These are phyloP conservation scores for Penicillium rolfsii DNA, from an alignment of 2,329 filamentous ascomycete genomes.

Conservation along the genomic window DNA sequence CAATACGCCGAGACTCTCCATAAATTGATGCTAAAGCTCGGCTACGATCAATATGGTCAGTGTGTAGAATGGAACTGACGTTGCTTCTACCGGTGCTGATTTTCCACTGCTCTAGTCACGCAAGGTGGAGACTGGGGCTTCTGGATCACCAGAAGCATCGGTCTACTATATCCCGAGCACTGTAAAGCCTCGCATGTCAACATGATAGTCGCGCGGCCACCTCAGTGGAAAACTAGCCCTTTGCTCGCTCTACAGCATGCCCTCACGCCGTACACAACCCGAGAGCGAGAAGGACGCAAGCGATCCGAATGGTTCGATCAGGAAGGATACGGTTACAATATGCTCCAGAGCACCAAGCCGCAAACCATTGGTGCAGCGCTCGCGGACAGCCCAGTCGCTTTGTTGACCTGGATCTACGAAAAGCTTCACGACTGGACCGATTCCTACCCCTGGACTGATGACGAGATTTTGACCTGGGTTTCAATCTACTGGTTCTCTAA, in stretches of 20 bases:
- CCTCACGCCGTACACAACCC: slow-evolving; percentile 21
- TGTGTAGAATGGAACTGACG: background rate
- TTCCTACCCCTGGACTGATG: slow-evolving; percentile 71
- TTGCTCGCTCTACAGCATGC: slow-evolving; percentile 51
- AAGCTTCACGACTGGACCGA: slow-evolving; percentile 81
- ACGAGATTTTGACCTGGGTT: slow-evolving; percentile 76
- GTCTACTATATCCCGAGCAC: slow-evolving; percentile 60
- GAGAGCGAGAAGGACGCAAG: slow-evolving; percentile 23
- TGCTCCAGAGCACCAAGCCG: slow-evolving; percentile 68
- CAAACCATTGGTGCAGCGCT: slow-evolving; percentile 72
- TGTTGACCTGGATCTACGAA: slow-evolving; percentile 79
- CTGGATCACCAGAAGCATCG: slow-evolving; percentile 65
- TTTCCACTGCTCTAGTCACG: slow-evolving; percentile 32
- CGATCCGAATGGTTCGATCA: slow-evolving; percentile 25
- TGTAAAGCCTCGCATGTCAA: slow-evolving; percentile 67
- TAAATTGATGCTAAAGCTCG: slow-evolving; percentile 69
- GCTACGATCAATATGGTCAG: slow-evolving; percentile 63
- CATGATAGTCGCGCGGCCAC: slow-evolving; percentile 55
- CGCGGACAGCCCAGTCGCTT: slow-evolving; percentile 69
- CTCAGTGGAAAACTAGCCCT: slow-evolving; percentile 57
- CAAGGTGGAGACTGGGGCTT: slow-evolving; percentile 74
- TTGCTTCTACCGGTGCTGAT: background rate
- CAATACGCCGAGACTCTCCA: slow-evolving; percentile 69
- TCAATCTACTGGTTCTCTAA: slow-evolving; percentile 72
- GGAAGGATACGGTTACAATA: slow-evolving; percentile 55